phyloP scores from a whole-genome alignment of 805 yeast species.

The Saccharomycopsis vini region DNA sequence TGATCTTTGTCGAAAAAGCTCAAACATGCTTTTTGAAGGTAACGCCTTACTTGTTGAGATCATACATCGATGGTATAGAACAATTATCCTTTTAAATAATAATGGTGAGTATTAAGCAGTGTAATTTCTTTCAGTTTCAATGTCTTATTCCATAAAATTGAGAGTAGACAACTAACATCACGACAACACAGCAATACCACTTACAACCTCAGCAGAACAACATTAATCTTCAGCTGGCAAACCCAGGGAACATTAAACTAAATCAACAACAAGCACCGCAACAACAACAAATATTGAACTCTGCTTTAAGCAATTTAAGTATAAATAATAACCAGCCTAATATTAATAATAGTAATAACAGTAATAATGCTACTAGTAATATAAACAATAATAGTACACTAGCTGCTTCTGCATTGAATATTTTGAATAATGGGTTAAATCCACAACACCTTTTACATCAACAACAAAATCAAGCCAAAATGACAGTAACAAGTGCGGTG shows the following conservation, averaged over 20 bases:
- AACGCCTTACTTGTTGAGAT: no score
- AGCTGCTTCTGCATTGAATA: slow-evolving; percentile 3
- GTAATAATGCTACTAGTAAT: slow-evolving; percentile 18
- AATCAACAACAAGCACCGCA: slow-evolving; percentile 20
- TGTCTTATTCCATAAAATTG: no score
- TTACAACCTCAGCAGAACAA: slow-evolving; percentile 4
- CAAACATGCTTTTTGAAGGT: no score
- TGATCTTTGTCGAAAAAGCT: no score
- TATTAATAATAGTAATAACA: not conserved
- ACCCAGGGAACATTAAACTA: not conserved
- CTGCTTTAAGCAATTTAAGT: not conserved
- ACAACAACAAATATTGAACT: no score
- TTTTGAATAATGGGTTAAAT: slow-evolving; percentile 7
- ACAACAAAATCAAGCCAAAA: slow-evolving; percentile 2
- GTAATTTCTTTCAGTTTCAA: no score
- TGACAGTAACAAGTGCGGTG: not conserved
- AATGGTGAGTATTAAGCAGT: no score
- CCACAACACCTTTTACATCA: slow-evolving; percentile 4
- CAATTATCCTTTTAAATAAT: no score
- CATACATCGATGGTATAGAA: no score
- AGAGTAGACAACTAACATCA: no score
- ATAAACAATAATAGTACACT: slow-evolving; percentile 14
- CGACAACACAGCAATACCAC: no score
- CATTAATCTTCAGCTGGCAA: not conserved
- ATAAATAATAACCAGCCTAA: not conserved